phyloP scores from a whole-genome alignment of 257 asterid species.

The Penstemon davidsonii region DNA sequence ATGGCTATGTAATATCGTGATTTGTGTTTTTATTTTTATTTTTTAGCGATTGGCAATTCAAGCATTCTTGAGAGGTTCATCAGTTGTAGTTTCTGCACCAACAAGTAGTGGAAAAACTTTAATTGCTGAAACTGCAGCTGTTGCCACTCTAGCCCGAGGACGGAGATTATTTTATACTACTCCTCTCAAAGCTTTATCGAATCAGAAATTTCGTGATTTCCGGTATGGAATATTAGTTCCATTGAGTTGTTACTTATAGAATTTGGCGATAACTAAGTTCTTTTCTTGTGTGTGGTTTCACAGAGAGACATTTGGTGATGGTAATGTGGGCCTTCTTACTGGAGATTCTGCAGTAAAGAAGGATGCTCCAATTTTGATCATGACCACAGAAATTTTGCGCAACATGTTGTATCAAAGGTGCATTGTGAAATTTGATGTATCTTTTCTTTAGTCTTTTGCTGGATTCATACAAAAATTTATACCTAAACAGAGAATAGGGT shows the following conservation, averaged over 20 bases:
- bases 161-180: constrained; percentile 92
- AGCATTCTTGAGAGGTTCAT: constrained; percentile 90
- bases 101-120: constrained; percentile 98
- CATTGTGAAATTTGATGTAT: constrained; percentile 18
- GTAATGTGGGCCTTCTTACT: constrained; percentile 92
- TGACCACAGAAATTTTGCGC: constrained; percentile 98
- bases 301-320: constrained; percentile 92
- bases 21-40: not conserved
- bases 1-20: not conserved
- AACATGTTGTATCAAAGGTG: constrained; percentile 95
- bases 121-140: constrained; percentile 99
- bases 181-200: constrained; percentile 94
- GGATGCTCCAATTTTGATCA: constrained; percentile 92
- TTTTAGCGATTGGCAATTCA: constrained; percentile 68
- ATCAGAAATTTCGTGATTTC: constrained; percentile 96
- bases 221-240: constrained; percentile 47
- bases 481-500: constrained; percentile 11
- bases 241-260: constrained; percentile 10
- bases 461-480: constrained; percentile 16
- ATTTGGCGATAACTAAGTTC: constrained; percentile 18
- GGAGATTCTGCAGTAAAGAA: constrained; percentile 96
- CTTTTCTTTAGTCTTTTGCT: constrained; percentile 19
- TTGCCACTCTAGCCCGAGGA: constrained; percentile 85
- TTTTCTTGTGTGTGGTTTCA: constrained; percentile 26
- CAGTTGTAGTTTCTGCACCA: constrained; percentile 99